Evolutionary conservation across 139 green algal species (phyloP).

Genomic region (Trebouxia sp.): DNA sequence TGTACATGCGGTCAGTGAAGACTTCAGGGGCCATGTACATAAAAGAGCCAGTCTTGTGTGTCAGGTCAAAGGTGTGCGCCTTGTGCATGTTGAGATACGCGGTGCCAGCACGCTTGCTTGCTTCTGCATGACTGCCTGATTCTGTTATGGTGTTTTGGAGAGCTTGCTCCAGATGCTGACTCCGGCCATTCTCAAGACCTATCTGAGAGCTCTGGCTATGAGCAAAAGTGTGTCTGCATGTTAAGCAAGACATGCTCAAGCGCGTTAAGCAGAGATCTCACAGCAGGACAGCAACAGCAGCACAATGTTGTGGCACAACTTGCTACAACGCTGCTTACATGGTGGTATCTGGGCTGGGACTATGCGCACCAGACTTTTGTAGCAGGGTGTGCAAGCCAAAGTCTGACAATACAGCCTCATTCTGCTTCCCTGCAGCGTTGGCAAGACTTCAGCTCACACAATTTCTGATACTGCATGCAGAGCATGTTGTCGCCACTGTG

Average conservation of each 20-base stretch:
- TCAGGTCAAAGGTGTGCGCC: conserved; percentile 31
- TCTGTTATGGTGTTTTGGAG: not conserved
- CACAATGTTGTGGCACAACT: not conserved
- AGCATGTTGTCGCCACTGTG: too few relatives aligned
- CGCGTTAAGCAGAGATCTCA: not conserved
- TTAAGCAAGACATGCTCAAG: not conserved
- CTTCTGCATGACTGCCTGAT: not conserved
- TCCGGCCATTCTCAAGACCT: not conserved
- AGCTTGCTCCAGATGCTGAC: not conserved
- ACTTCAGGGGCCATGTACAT: conserved; percentile 43
- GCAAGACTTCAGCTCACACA: not conserved
- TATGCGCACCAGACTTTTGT: conserved; percentile 6
- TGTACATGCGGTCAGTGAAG: conserved; percentile 18
- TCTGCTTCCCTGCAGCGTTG: not conserved
- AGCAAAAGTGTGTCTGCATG: conserved; percentile 16
- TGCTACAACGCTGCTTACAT: not conserved
- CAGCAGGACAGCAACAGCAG: too few relatives aligned
- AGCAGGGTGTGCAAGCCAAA: conserved; percentile 25
- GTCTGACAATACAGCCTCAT: conserved; percentile 4
- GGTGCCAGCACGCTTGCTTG: conserved; percentile 8
- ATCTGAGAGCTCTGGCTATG: not conserved
- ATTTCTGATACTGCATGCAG: not conserved
- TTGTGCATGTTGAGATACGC: conserved; percentile 15
- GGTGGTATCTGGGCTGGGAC: not conserved
- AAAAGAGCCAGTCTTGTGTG: conserved; percentile 32